Evolutionary conservation across 2,329 filamentous ascomycete species (phyloP).

Genomic region (Lecanicillium sp.): DNA sequence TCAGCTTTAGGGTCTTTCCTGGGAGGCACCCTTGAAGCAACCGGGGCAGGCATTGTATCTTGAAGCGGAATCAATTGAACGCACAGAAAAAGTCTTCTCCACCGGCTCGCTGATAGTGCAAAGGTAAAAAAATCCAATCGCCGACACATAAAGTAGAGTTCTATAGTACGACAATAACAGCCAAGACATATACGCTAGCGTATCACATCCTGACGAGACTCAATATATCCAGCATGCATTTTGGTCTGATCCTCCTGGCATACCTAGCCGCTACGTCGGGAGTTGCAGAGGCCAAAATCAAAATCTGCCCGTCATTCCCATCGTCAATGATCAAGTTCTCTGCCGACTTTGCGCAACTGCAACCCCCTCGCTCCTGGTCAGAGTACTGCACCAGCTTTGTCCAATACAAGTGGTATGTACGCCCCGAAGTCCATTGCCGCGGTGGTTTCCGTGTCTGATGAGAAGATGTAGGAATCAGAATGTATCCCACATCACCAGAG

Average conservation of each 20-base stretch:
- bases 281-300: neutral
- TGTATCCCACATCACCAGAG: constrained; percentile 32
- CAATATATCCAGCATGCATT: neutral
- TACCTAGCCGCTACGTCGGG: neutral
- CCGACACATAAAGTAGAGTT: no score
- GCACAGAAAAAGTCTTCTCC: no score
- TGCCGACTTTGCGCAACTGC: constrained; percentile 26
- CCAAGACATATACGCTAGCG: no score
- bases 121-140: no score
- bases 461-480: constrained; percentile 26
- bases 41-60: no score
- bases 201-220: no score
- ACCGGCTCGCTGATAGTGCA: no score
- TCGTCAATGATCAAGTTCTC: constrained; percentile 25
- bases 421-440: neutral
- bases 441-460: neutral
- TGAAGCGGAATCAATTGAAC: no score
- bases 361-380: constrained; percentile 26
- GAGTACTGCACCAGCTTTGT: constrained; percentile 29
- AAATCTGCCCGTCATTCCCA: constrained; percentile 21
- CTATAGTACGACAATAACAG: no score
- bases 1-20: no score
- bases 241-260: neutral
- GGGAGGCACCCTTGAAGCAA: no score
- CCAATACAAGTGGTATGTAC: constrained; percentile 33